These are phyloP conservation scores for Picochlorum sp. DNA, from an alignment of 139 green algal species.

Conservation along the genomic window DNA sequence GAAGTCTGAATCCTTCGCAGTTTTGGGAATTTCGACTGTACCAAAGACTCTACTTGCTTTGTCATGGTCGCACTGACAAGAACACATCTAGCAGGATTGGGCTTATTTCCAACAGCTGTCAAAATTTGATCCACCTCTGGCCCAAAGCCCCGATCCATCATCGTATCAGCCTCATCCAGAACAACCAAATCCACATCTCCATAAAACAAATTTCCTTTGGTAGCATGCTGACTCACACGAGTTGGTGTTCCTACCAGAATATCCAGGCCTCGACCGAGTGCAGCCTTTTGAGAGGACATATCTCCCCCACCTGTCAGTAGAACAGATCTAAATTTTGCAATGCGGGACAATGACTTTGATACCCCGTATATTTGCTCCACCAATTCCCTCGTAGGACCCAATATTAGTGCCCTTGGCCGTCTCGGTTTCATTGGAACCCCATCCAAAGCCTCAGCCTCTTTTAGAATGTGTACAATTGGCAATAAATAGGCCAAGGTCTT, in stretches of 20 bases:
- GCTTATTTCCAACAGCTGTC: constrained; percentile 41
- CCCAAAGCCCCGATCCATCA: constrained; percentile 68
- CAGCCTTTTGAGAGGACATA: constrained; percentile 34
- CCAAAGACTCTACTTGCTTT: constrained; percentile 35
- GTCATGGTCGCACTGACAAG: constrained; percentile 87
- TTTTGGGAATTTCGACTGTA: constrained; percentile 55
- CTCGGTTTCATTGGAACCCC: constrained; percentile 35
- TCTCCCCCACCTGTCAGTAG: constrained; percentile 30
- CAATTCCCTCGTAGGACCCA: constrained; percentile 82
- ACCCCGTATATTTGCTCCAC: constrained; percentile 80
- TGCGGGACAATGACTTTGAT: constrained; percentile 72
- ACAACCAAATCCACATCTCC: constrained; percentile 72
- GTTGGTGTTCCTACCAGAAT: constrained; percentile 80
- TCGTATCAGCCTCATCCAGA: constrained; percentile 96
- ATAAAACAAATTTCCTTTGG: constrained; percentile 66
- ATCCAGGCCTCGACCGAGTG: constrained; percentile 61
- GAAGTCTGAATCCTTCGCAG: constrained; percentile 54
- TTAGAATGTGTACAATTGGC: constrained; percentile 65
- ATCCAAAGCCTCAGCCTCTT: constrained; percentile 40
- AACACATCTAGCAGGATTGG: constrained; percentile 44
- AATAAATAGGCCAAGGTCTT: constrained; percentile 96
- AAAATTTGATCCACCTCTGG: constrained; percentile 61
- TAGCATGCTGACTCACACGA: constrained; percentile 65
- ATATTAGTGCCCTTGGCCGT: constrained; percentile 67
- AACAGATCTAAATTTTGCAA: constrained; percentile 63